Evolutionary conservation across 441 rosid genomes (phyloP).

Genomic region (Pelargonium citronellum): DNA sequence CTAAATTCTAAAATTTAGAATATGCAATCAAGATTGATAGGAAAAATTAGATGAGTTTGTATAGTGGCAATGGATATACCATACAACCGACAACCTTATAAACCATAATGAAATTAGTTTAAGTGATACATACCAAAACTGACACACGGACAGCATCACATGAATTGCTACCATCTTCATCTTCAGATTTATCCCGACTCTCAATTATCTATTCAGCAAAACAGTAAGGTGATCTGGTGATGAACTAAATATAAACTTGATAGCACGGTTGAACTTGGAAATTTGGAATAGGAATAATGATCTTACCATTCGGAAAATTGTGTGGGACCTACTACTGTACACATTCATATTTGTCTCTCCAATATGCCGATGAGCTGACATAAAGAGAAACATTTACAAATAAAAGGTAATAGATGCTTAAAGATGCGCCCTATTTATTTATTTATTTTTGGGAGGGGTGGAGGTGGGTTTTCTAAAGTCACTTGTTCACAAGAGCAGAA

Average conservation of each 20-base stretch:
- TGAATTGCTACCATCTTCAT: constrained; percentile 44
- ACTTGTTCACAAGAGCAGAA: background rate
- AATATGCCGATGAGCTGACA: constrained; percentile 91
- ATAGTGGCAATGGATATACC: background rate
- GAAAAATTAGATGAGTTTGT: background rate
- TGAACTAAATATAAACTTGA: constrained; percentile 6
- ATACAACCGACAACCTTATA: constrained; percentile 5
- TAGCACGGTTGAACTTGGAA: background rate
- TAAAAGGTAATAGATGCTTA: background rate
- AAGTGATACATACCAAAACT: constrained; percentile 56
- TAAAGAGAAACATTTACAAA: constrained; percentile 9
- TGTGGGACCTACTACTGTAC: constrained; percentile 91
- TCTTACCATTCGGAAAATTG: constrained; percentile 91
- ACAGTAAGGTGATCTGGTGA: constrained; percentile 21
- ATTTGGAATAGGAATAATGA: constrained; percentile 14
- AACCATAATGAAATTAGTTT: constrained; percentile 4
- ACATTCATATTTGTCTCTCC: constrained; percentile 95
- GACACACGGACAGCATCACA: constrained; percentile 98
- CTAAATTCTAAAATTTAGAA: constrained; percentile 58
- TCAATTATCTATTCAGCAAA: constrained; percentile 64
- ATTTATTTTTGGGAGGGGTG: background rate
- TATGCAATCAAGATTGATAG: background rate
- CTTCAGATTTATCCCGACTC: constrained; percentile 78
- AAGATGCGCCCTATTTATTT: no score
- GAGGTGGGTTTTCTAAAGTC: background rate